A percentile compares a stretch with the other conserved stretches of the same genome.
Evolutionary conservation across 169 alveolate species (phyloP).

Genomic region (Amoebophrya sp.): DNA sequence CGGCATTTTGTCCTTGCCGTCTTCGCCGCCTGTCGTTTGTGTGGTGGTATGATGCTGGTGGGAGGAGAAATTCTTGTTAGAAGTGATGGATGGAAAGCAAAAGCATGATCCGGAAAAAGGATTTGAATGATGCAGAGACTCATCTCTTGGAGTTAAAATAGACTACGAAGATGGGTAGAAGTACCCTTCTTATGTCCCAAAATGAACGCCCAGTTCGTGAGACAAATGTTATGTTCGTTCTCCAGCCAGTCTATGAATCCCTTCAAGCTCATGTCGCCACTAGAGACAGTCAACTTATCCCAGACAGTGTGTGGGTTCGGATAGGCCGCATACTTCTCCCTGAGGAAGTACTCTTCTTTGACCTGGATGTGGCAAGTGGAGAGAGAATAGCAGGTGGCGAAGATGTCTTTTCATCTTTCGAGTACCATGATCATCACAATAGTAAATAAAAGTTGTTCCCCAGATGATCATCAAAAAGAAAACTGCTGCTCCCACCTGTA

Average conservation of each 20-base stretch:
- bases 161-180: no score
- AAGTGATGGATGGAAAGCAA: not conserved
- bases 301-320: slow-evolving; percentile 3
- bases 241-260: not conserved
- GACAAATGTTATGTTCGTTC: not conserved
- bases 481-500: no score
- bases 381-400: no score
- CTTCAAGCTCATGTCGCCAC: not conserved
- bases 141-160: no score
- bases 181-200: not conserved
- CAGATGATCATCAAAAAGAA: no score
- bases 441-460: no score
- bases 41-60: not conserved
- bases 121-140: no score
- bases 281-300: not conserved
- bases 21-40: not conserved
- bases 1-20: slow-evolving; percentile 13
- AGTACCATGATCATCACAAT: no score
- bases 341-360: not conserved
- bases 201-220: not conserved
- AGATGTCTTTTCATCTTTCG: no score
- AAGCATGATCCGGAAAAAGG: not conserved
- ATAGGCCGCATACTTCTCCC: slow-evolving; percentile 15
- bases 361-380: no score
- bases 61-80: not conserved